Evolutionary conservation across 2,329 filamentous ascomycete genomes (phyloP), one percentile per base, ranked within the genome.

Genomic region (Fusarium metavorans): DNA sequence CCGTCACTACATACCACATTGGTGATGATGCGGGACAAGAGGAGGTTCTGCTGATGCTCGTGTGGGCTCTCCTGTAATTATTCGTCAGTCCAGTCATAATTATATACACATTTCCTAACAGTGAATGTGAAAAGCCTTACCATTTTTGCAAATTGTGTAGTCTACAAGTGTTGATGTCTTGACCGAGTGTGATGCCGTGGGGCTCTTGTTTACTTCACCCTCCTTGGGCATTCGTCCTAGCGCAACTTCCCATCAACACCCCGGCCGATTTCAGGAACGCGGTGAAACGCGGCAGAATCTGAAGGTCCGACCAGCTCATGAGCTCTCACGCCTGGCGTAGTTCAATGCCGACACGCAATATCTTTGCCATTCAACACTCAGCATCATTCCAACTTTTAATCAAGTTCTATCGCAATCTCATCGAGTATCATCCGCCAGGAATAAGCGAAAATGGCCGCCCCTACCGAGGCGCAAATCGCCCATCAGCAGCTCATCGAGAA

Each of bases 1-100:
- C 23, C 4, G 32, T 14, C 16, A 6, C 14, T 58, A 87, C 94
- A 81, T 89, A 98, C 96, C 80, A 98, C 95, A 81, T 99, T 99
- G 81, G 93, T 97, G 85, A 98, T 97, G 85, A 99, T 98, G 72
- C 97, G 94, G 25, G 95, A 97, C 54, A 98, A 90, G 79, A 99
- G 89, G 63, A 98, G 88, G 80, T 93, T 97, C 88, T 99, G 96
- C 87, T 98, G 97, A 78, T 98, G 95, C 83, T 98, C 97, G 81
- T 99, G 97, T 43, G 97, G 97, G 80, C 94, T 98, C 84, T 99
- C 97, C 96, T 93, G 61, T 3, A 25, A 4, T 41, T 10, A 34
- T 4, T 23, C 14, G 43, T 66, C 60, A 69, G 61, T 43, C 2
- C 9, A 14, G 9, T 5, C 30, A 6, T 25, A 18, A 9, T 23